phyloP scores from a whole-genome alignment of 2,329 filamentous ascomycete species.

The Ophiognomonia clavigignenti-juglandacearum region DNA sequence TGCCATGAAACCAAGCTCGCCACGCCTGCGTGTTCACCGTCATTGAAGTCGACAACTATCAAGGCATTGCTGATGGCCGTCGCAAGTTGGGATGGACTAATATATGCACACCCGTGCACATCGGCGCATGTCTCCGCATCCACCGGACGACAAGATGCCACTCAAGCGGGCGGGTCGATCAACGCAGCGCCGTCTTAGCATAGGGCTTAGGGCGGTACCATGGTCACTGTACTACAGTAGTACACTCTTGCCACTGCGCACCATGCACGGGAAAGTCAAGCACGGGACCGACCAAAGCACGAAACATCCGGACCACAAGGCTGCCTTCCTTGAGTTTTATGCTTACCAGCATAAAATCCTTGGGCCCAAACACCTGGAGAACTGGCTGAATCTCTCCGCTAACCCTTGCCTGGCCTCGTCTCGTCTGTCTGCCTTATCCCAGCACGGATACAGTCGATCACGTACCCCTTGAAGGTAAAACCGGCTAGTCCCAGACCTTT shows the following conservation, averaged over 20 bases:
- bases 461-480: slow-evolving; percentile 18
- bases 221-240: background rate
- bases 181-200: background rate
- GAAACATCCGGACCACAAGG: slow-evolving; percentile 10
- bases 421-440: slow-evolving; percentile 21
- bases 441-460: slow-evolving; percentile 23
- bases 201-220: background rate
- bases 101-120: too few species aligned
- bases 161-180: too few species aligned
- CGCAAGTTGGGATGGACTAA: background rate
- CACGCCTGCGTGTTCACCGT: too few species aligned
- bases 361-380: background rate
- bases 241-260: too few species aligned
- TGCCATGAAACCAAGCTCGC: too few species aligned
- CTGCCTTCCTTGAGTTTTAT: slow-evolving; percentile 7
- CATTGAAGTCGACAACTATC: too few species aligned
- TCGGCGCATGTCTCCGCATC: too few species aligned
- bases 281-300: background rate
- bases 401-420: slow-evolving; percentile 10
- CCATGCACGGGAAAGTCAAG: too few species aligned
- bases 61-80: background rate
- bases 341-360: slow-evolving; percentile 6
- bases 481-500: slow-evolving; percentile 7
- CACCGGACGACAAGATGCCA: slow-evolving; percentile 7
- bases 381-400: too few species aligned